phyloP scores from a whole-genome alignment of 2,329 filamentous ascomycete species.

The Pseudocercospora fijiensis region DNA sequence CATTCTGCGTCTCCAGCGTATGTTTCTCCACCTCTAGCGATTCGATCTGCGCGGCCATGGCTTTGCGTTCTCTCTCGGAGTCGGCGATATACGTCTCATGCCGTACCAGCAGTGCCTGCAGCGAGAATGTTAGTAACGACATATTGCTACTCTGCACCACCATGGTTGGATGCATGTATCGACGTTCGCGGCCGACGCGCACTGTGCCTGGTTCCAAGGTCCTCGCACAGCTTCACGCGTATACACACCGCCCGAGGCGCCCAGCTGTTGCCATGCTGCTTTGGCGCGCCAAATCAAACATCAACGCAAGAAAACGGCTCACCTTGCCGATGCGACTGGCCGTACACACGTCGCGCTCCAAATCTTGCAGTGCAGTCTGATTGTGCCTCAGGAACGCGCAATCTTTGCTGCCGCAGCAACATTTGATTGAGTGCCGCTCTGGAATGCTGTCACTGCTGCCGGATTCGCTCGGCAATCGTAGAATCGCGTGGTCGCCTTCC shows the following conservation, averaged over 20 bases:
- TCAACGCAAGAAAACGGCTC: conserved; percentile 54
- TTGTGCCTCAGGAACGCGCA: conserved; percentile 83
- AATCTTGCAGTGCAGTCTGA: conserved; percentile 69
- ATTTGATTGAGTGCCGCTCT: conserved; percentile 41
- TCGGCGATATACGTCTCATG: conserved; percentile 95
- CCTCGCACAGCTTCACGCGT: conserved; percentile 14
- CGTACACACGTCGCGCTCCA: conserved; percentile 84
- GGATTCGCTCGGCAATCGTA: conserved; percentile 1
- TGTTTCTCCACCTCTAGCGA: conserved; percentile 70
- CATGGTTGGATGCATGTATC: neutral
- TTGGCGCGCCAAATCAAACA: conserved; percentile 10
- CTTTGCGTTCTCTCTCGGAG: conserved; percentile 77
- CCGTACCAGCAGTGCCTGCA: conserved; percentile 84
- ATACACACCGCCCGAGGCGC: conserved; percentile 5
- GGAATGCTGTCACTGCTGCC: conserved; percentile 21
- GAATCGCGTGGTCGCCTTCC: conserved; percentile 3
- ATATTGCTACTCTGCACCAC: conserved; percentile 25
- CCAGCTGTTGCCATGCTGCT: conserved; percentile 6
- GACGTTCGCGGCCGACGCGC: conserved; percentile 10
- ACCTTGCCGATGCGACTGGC: conserved; percentile 92
- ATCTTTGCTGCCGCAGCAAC: conserved; percentile 81
- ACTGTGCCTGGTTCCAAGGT: conserved; percentile 4
- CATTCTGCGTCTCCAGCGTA: conserved; percentile 71
- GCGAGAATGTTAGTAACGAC: conserved; percentile 66
- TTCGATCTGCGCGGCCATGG: conserved; percentile 71